These are phyloP conservation scores for Suillus spraguei DNA, from an alignment of 768 basidiomycete species.

Conservation along the genomic window DNA sequence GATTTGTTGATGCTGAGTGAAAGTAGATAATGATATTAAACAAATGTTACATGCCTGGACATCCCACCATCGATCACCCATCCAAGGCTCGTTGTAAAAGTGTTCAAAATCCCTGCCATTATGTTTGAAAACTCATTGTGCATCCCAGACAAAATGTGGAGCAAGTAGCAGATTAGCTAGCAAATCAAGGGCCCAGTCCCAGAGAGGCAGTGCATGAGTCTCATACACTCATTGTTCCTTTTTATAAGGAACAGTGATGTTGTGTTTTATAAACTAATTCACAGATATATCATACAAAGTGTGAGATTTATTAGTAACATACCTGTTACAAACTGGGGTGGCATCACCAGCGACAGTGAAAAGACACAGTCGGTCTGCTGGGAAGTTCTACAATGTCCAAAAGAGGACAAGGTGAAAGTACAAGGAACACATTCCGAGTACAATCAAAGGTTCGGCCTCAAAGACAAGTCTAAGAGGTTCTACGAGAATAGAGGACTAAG, in stretches of 20 bases:
- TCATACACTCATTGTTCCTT: not conserved
- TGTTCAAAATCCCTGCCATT: conserved; percentile 27
- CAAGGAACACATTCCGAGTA: too few species aligned
- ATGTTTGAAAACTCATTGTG: conserved; percentile 27
- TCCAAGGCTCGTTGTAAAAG: conserved; percentile 39
- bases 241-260: conserved; percentile 12
- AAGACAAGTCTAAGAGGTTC: too few species aligned
- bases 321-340: too few species aligned
- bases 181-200: conserved; percentile 13
- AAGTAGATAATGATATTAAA: not conserved
- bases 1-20: not conserved
- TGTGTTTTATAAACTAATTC: conserved; percentile 9
- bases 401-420: too few species aligned
- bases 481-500: too few species aligned
- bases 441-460: too few species aligned
- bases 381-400: too few species aligned
- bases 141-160: conserved; percentile 35
- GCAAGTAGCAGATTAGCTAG: not conserved
- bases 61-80: conserved; percentile 37
- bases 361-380: too few species aligned
- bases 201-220: conserved; percentile 4
- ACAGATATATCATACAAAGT: too few species aligned
- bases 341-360: too few species aligned
- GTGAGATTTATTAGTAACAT: too few species aligned
- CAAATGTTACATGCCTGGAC: conserved; percentile 31